Base-by-base conservation (phyloP, 2,329 filamentous ascomycete genomes). In the Cordyceps militaris region DNA sequence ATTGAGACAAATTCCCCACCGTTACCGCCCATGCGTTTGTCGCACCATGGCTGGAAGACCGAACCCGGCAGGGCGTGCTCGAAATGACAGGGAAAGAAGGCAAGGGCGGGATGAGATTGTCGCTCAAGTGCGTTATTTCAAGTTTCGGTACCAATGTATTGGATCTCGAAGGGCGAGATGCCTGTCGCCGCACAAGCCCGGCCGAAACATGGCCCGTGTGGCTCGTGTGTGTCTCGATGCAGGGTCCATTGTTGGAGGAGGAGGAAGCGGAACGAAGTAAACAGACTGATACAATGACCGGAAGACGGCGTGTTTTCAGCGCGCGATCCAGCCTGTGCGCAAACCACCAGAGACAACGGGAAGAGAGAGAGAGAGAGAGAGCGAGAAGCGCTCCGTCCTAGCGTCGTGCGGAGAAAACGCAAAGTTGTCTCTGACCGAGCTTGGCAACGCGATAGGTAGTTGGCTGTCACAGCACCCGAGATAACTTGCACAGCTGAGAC, bases 1-100 rank as follows among this genome's bases (percentile, higher is more conserved):
- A 19, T 55, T 55, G 51, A 56, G 53, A 56, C 38, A 56, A 14
- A 28, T 48, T 55, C 53, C 32, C 53, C 53, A 56, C 53, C 32
- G 53, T 56, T 47, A n/a, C 53, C 16, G 34, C 43, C 43, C 30
- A 48, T 48, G 42, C 53, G 53, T 30, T 56, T 48, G 43, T 48
- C 53, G 32, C 53, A 56, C 53, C 43, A 56, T 30, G 52, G 21
- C 28, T 9, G 30, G n/a, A 55, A 47, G 21, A 16, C 28, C 13
- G 38, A 30, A 10, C 26, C 38, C 38, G 42, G 28, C n/a, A 42
- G 43, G 21, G 38, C 19, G 32, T 26, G 14, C 7, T 32, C n/a
- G 43, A 56, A 44, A 56, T 56, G 43, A 48, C 43, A 36, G 24
- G 30, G n/a, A 16, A 19, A 48, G n/a, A 40, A 2, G 6, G 32